Conservation (phyloP, 768 basidiomycete species). For the Coprinopsis strossmayeri region DNA sequence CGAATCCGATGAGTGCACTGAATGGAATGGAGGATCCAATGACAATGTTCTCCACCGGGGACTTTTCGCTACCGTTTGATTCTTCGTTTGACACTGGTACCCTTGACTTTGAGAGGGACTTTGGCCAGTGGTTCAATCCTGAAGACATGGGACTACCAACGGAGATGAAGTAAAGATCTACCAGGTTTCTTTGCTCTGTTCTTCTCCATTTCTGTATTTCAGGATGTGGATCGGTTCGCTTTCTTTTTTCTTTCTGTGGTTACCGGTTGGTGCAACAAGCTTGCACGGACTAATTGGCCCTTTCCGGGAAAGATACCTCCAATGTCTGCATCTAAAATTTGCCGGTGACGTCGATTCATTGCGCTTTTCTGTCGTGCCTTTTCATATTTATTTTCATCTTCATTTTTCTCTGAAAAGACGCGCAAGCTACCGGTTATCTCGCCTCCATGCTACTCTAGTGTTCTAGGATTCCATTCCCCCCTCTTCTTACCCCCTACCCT, state of each 20-base stretch:
- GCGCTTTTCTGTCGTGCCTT: conserved; percentile 4
- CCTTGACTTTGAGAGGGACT: conserved; percentile 67
- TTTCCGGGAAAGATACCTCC: too few relatives aligned
- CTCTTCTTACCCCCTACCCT: not conserved
- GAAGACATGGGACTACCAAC: conserved; percentile 26
- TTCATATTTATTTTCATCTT: not conserved
- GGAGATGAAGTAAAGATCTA: conserved; percentile 1
- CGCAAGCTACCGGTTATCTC: not conserved
- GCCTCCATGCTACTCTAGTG: too few relatives aligned
- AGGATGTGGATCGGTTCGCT: conserved; percentile 1
- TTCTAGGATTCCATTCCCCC: too few relatives aligned
- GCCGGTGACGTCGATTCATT: too few relatives aligned
- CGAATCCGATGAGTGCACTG: conserved; percentile 7
- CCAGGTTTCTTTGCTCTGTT: conserved; percentile 6
- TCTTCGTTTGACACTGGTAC: conserved; percentile 38
- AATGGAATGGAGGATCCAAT: conserved; percentile 2
- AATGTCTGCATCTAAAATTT: too few relatives aligned
- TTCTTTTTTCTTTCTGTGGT: too few relatives aligned
- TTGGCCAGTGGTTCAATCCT: conserved; percentile 70
- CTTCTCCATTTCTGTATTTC: not conserved
- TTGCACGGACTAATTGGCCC: too few relatives aligned
- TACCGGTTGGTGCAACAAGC: too few relatives aligned
- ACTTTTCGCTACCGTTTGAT: conserved; percentile 26
- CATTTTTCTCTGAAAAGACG: not conserved
- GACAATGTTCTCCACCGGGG: conserved; percentile 11